phyloP scores from a whole-genome alignment of 2,329 filamentous ascomycete species.

The Berkeleyomyces basicola region DNA sequence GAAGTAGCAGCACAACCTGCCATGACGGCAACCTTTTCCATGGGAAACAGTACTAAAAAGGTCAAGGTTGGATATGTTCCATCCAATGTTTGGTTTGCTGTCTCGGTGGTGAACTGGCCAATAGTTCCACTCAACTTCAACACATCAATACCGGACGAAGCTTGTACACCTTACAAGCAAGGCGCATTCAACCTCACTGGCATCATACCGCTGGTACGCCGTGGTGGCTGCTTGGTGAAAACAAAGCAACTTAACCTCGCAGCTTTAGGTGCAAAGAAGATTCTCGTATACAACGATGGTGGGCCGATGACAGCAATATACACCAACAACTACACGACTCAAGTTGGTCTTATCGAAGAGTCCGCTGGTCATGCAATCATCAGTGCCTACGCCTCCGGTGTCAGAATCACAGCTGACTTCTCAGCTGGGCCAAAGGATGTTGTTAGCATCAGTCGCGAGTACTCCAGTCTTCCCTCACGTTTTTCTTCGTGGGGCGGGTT shows the following conservation, averaged over 20 bases:
- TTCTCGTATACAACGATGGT: slow-evolving; percentile 25
- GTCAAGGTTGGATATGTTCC: slow-evolving; percentile 9
- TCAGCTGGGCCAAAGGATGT: slow-evolving; percentile 19
- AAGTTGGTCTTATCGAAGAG: slow-evolving; percentile 15
- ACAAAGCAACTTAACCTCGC: slow-evolving; percentile 19
- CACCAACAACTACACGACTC: slow-evolving; percentile 7
- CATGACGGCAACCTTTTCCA: slow-evolving; percentile 1
- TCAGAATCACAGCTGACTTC: slow-evolving; percentile 27
- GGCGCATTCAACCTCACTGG: slow-evolving; percentile 16
- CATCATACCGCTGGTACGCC: slow-evolving; percentile 18
- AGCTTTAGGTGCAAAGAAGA: slow-evolving; percentile 18
- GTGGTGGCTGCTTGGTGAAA: slow-evolving; percentile 21
- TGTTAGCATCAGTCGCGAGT: slow-evolving; percentile 16
- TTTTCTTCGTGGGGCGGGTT: slow-evolving; percentile 37
- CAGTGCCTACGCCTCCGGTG: slow-evolving; percentile 17
- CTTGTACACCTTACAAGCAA: slow-evolving; percentile 18
- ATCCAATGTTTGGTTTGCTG: slow-evolving; percentile 1
- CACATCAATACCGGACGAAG: slow-evolving; percentile 17
- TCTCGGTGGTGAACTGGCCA: slow-evolving; percentile 17
- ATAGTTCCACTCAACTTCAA: slow-evolving; percentile 27
- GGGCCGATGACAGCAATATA: slow-evolving; percentile 2
- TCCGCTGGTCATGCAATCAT: slow-evolving; percentile 18
- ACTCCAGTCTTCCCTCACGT: slow-evolving; percentile 26
- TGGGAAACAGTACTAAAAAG: not conserved
- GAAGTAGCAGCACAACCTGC: slow-evolving; percentile 8